Percentiles rank a stretch among this genome's conserved stretches.
phyloP scores from a whole-genome alignment of 2,329 filamentous ascomycete genomes.

The Epicoccum sorghinum region DNA sequence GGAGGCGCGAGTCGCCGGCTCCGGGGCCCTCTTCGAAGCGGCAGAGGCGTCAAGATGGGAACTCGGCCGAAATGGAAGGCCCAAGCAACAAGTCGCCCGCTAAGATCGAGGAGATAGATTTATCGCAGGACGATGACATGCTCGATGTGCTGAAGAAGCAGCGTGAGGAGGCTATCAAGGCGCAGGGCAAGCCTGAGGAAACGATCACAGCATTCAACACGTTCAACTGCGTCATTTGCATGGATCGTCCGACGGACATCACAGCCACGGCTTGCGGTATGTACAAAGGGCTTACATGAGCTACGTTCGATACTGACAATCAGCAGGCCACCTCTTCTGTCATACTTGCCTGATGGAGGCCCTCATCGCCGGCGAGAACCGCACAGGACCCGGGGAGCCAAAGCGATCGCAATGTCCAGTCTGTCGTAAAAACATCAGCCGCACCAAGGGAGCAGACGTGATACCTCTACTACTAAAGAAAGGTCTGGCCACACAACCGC shows the following conservation, averaged over 20 bases:
- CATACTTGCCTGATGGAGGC: conserved; percentile 67
- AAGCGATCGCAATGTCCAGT: conserved; percentile 56
- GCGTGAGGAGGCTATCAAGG: conserved; percentile 57
- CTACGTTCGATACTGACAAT: conserved; percentile 10
- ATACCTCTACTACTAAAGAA: conserved; percentile 52
- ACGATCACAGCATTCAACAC: conserved; percentile 52
- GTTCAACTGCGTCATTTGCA: conserved; percentile 67
- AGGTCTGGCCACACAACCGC: conserved; percentile 42
- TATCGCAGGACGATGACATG: conserved; percentile 53
- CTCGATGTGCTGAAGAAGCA: conserved; percentile 59
- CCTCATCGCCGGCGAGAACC: conserved; percentile 62
- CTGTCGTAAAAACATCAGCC: conserved; percentile 53
- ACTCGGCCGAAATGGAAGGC: conserved; percentile 1
- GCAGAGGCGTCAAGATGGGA: conserved; percentile 29
- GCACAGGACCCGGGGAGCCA: conserved; percentile 50
- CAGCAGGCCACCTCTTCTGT: conserved; percentile 66
- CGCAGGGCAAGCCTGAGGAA: conserved; percentile 49
- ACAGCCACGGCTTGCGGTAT: conserved; percentile 66
- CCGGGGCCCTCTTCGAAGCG: conserved; percentile 44
- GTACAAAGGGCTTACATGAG: conserved; percentile 36
- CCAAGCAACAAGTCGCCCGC: conserved; percentile 12
- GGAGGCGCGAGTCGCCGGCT: conserved; percentile 28
- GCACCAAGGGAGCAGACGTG: conserved; percentile 49
- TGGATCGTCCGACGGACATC: conserved; percentile 65
- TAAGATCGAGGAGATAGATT: conserved; percentile 57